phyloP scores from a whole-genome alignment of 352 stramenopile species.

The Phytophthora sansomeana region DNA sequence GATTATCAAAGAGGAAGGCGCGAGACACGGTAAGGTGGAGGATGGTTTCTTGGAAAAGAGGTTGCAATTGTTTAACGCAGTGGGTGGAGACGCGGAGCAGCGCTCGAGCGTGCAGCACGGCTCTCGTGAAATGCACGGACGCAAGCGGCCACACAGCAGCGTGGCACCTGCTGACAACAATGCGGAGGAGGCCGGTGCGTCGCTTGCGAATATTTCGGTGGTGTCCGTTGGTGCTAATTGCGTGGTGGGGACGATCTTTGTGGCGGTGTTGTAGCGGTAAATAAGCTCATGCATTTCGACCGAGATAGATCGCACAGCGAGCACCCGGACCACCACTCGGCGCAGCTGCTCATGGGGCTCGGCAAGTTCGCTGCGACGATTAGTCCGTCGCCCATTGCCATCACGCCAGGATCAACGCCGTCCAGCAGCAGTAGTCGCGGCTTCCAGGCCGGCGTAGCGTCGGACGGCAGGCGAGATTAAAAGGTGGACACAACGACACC shows the following conservation, averaged over 20 bases:
- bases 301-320: constrained; percentile 23
- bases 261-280: constrained; percentile 25
- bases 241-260: constrained; percentile 1
- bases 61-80: constrained; percentile 27
- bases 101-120: constrained; percentile 13
- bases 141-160: constrained; percentile 40
- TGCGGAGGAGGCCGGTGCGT: constrained; percentile 32
- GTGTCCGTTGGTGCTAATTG: constrained; percentile 12
- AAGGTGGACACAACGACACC: not conserved
- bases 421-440: constrained; percentile 12
- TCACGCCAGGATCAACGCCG: constrained; percentile 12
- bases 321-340: constrained; percentile 56
- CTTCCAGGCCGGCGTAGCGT: constrained; percentile 14
- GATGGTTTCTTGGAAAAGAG: not conserved
- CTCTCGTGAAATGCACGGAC: constrained; percentile 1
- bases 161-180: constrained; percentile 27
- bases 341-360: constrained; percentile 63
- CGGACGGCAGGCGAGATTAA: constrained; percentile 30
- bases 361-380: constrained; percentile 38
- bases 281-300: constrained; percentile 41
- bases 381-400: constrained; percentile 21
- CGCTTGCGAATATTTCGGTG: not conserved
- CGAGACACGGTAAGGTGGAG: constrained; percentile 26
- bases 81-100: constrained; percentile 41
- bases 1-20: constrained; percentile 34